Percentiles rank a stretch among this genome's conserved stretches.
Conservation (phyloP, 1,284 basidiomycete genomes). For the Stereum hirsutum region DNA sequence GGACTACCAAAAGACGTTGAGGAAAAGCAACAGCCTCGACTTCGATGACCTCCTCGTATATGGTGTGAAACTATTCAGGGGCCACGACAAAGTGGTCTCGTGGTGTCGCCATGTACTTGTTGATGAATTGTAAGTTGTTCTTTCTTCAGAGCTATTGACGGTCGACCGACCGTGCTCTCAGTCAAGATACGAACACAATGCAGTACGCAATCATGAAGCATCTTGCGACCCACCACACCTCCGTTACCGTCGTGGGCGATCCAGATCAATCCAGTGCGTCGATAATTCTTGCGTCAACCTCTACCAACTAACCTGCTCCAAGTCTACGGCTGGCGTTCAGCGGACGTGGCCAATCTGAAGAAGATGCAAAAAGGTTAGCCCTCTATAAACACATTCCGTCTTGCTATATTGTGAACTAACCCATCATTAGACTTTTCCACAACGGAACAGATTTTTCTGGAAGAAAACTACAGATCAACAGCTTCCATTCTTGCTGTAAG, state of each 20-base stretch:
- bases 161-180: conserved; percentile 15
- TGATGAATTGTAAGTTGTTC: conserved; percentile 71
- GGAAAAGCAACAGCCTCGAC: conserved; percentile 68
- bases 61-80: conserved; percentile 65
- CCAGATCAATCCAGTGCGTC: conserved; percentile 81
- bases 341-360: conserved; percentile 73
- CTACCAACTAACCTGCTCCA: neutral
- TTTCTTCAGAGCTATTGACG: neutral
- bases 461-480: conserved; percentile 87
- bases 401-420: neutral
- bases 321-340: conserved; percentile 88
- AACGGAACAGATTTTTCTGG: conserved; percentile 66
- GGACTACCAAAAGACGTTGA: conserved; percentile 61
- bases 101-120: conserved; percentile 79
- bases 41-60: conserved; percentile 85
- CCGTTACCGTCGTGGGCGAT: conserved; percentile 84
- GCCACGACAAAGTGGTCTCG: conserved; percentile 40
- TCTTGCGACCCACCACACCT: conserved; percentile 47
- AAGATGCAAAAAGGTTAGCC: conserved; percentile 70
- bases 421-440: conserved; percentile 49
- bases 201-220: conserved; percentile 81
- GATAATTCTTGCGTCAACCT: neutral
- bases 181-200: conserved; percentile 83
- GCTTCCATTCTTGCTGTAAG: conserved; percentile 70
- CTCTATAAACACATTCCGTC: too few species aligned